Percentiles rank a stretch among this genome's conserved stretches.
Evolutionary conservation across 768 basidiomycete genomes (phyloP).

Genomic region (Hygrocybe coccinea): DNA sequence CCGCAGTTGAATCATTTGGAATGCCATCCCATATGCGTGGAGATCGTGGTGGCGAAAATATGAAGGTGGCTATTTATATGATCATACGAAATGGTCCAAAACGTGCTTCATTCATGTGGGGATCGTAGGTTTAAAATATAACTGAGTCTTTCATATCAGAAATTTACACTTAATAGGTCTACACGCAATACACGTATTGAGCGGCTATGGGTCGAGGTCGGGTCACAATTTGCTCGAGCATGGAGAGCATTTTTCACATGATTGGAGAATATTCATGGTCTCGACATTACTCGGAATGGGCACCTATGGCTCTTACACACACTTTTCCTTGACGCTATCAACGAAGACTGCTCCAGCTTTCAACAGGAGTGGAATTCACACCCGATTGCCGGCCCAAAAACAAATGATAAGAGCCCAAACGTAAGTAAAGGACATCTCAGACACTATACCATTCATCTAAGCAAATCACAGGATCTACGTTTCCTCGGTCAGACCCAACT

Average conservation of each 20-base stretch:
- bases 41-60: constrained; percentile 36
- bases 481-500: background rate
- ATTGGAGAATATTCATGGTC: constrained; percentile 28
- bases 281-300: constrained; percentile 19
- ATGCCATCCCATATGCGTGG: constrained; percentile 30
- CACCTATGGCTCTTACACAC: constrained; percentile 41
- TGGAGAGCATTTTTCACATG: constrained; percentile 37
- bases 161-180: constrained; percentile 14
- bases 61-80: constrained; percentile 32
- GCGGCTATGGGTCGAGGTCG: constrained; percentile 39
- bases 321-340: constrained; percentile 28
- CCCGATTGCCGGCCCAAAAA: constrained; percentile 17
- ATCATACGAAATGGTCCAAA: constrained; percentile 27
- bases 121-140: constrained; percentile 16
- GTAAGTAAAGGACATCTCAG: background rate
- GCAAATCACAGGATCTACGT: constrained; percentile 7
- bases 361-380: constrained; percentile 31
- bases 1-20: constrained; percentile 20
- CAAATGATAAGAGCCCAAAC: constrained; percentile 9
- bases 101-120: constrained; percentile 33
- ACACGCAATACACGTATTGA: constrained; percentile 36
- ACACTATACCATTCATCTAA: background rate
- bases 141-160: no score
- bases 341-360: constrained; percentile 25
- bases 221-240: constrained; percentile 27